Evolutionary conservation across 495 filamentous ascomycete genomes (phyloP).

Genomic region (Annulohypoxylon maeteangense): DNA sequence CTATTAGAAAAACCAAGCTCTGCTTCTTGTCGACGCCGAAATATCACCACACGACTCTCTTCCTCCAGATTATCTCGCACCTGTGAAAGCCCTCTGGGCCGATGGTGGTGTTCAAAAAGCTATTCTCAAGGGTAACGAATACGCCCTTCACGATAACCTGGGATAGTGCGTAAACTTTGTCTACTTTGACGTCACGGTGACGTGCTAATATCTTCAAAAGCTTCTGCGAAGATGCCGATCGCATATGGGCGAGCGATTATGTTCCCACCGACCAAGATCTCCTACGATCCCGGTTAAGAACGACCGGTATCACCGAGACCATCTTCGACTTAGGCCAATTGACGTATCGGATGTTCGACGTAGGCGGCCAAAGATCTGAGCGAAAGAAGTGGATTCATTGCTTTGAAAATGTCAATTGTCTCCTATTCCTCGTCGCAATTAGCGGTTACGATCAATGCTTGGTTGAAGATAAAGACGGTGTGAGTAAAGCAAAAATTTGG

Average conservation of each 20-base stretch:
- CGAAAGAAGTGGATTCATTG: slow-evolving; percentile 99
- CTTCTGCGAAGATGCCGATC: slow-evolving; percentile 90
- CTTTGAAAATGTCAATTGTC: slow-evolving; percentile 94
- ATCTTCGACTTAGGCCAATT: slow-evolving; percentile 93
- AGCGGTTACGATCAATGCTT: slow-evolving; percentile 97
- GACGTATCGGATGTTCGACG: slow-evolving; percentile 99
- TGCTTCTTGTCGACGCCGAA: slow-evolving; percentile 72
- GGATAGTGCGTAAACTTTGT: slow-evolving; percentile 75
- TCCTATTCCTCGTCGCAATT: slow-evolving; percentile 94
- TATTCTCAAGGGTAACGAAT: slow-evolving; percentile 92
- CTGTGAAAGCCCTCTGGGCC: slow-evolving; percentile 85
- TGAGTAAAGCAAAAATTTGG: slow-evolving; percentile 60
- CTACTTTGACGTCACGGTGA: neutral
- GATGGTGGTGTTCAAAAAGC: slow-evolving; percentile 86
- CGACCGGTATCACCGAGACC: slow-evolving; percentile 97
- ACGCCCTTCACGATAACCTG: slow-evolving; percentile 93
- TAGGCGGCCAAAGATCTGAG: slow-evolving; percentile 95
- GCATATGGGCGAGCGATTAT: slow-evolving; percentile 86
- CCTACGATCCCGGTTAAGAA: slow-evolving; percentile 88
- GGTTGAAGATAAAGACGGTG: slow-evolving; percentile 96
- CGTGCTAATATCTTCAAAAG: slow-evolving; percentile 57
- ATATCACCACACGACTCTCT: slow-evolving; percentile 80
- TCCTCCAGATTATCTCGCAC: slow-evolving; percentile 73
- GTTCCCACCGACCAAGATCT: slow-evolving; percentile 98
- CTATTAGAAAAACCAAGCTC: slow-evolving; percentile 61